Percentiles rank a stretch among this genome's conserved stretches.
These are phyloP conservation scores for Elsinoe perseae DNA, from an alignment of 2,329 filamentous ascomycete species.

Conservation along the genomic window DNA sequence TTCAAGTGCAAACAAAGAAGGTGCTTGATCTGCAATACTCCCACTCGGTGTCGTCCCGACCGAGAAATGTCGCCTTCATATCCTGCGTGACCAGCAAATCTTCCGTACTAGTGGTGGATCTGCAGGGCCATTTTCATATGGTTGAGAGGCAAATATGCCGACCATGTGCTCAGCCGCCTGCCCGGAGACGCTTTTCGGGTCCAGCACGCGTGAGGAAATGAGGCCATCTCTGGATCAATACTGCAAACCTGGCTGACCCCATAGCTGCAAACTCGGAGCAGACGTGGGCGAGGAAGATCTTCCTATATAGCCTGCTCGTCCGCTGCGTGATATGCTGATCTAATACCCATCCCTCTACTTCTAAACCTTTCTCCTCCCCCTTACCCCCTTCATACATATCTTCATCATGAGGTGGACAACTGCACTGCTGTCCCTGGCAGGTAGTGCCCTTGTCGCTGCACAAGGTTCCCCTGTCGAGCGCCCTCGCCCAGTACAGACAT, in stretches of 20 bases:
- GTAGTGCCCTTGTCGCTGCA: not conserved
- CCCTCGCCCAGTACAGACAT: slow-evolving; percentile 12
- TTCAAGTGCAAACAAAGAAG: slow-evolving; percentile 8
- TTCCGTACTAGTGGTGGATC: slow-evolving; percentile 1
- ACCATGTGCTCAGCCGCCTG: not conserved
- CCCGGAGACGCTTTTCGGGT: not conserved
- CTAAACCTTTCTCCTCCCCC: not conserved
- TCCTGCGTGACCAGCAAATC: slow-evolving; percentile 4
- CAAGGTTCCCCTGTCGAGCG: slow-evolving; percentile 1
- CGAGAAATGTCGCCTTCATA: not conserved
- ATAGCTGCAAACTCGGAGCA: not conserved
- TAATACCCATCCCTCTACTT: not conserved
- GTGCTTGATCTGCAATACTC: slow-evolving; percentile 10
- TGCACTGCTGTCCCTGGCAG: slow-evolving; percentile 8
- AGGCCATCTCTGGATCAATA: slow-evolving; percentile 3
- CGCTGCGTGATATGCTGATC: not conserved
- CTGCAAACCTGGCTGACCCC: not conserved
- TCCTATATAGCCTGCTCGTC: not conserved
- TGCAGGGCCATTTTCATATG: not conserved
- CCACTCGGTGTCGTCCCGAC: slow-evolving; percentile 10
- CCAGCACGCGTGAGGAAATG: slow-evolving; percentile 7
- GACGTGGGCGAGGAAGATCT: not conserved
- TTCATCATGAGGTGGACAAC: slow-evolving; percentile 6
- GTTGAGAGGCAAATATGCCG: slow-evolving; percentile 5
- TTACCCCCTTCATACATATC: not conserved